Percentiles rank a stretch among this genome's conserved stretches.
Conservation (phyloP, 2,329 filamentous ascomycete genomes). For the Aspergillus sp. region DNA sequence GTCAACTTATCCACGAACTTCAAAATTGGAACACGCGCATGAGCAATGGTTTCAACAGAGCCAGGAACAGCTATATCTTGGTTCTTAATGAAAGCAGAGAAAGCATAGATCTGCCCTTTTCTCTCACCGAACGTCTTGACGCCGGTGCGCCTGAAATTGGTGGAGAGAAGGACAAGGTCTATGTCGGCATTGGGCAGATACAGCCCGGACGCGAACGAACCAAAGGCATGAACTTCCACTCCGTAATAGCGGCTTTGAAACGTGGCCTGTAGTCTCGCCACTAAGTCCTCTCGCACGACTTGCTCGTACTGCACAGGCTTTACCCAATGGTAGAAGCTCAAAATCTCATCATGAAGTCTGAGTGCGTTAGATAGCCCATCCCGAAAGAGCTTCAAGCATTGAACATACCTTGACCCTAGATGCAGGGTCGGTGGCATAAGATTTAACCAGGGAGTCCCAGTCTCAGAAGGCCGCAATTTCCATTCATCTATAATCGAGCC, state of each 20-base stretch:
- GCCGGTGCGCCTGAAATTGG: conserved; percentile 57
- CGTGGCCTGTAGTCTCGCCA: conserved; percentile 64
- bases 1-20: conserved; percentile 83
- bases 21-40: conserved; percentile 84
- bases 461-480: conserved; percentile 43
- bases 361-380: conserved; percentile 13
- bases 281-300: conserved; percentile 68
- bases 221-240: conserved; percentile 72
- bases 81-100: conserved; percentile 60
- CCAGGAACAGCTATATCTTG: conserved; percentile 58
- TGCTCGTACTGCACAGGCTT: conserved; percentile 76
- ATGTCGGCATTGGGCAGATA: conserved; percentile 83
- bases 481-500: conserved; percentile 57
- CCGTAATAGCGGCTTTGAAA: conserved; percentile 60
- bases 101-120: conserved; percentile 59
- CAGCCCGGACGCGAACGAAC: conserved; percentile 87
- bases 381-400: neutral
- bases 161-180: conserved; percentile 80
- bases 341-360: conserved; percentile 84
- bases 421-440: conserved; percentile 31
- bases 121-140: conserved; percentile 52
- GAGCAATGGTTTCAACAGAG: conserved; percentile 66
- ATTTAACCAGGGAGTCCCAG: conserved; percentile 63
- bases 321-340: conserved; percentile 85
- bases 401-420: conserved; percentile 33